These are phyloP conservation scores for Closterium sp. DNA, from an alignment of 139 green algal species.

Conservation along the genomic window DNA sequence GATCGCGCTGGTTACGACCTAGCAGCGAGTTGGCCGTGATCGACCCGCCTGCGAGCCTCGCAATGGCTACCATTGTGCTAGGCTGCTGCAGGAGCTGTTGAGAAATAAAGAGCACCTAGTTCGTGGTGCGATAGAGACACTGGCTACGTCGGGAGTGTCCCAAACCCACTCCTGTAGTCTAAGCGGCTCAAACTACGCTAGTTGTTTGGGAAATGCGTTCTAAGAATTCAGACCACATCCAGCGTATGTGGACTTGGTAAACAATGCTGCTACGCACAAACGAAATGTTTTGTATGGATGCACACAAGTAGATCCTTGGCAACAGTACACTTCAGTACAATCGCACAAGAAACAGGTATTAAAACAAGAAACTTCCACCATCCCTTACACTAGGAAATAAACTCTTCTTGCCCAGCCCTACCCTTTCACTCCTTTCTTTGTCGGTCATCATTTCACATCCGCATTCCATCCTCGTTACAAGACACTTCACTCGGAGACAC, in stretches of 20 bases:
- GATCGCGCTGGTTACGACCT: not conserved
- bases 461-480: not conserved
- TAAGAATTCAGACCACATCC: no score
- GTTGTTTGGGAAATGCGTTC: no score
- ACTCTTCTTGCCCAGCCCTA: not conserved
- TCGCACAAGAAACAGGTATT: not conserved
- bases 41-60: not conserved
- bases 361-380: not conserved
- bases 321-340: not conserved
- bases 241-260: no score
- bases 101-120: no score
- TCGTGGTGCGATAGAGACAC: not conserved
- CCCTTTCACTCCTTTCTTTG: not conserved
- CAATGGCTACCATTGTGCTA: not conserved
- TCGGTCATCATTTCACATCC: not conserved
- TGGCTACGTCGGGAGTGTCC: no score
- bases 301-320: no score
- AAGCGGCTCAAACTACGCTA: no score
- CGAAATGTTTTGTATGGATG: no score
- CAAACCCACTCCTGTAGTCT: no score
- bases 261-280: no score
- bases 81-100: not conserved
- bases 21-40: not conserved
- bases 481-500: conserved; percentile 33
- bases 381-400: not conserved